These are phyloP conservation scores for Hansenula lynferdii DNA, from an alignment of 1,139 yeast genomes.

Conservation along the genomic window DNA sequence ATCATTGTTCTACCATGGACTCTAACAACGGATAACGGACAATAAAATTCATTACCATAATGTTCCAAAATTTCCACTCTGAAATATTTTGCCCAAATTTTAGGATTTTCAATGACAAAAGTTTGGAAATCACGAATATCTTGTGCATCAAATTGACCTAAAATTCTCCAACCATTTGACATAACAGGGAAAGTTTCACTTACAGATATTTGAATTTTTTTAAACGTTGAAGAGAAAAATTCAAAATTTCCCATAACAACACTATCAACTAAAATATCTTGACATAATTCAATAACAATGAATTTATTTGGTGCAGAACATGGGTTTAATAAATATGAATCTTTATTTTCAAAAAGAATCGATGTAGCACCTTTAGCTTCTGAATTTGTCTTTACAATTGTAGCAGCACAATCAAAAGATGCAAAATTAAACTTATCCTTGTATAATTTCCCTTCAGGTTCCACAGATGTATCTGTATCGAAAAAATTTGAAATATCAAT, in stretches of 20 bases:
- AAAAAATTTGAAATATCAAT: conserved; percentile 17
- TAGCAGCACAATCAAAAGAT: conserved; percentile 91
- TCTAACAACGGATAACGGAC: conserved; percentile 78
- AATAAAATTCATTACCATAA: conserved; percentile 85
- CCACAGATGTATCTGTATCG: conserved; percentile 9
- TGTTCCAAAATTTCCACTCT: conserved; percentile 71
- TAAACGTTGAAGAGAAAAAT: conserved; percentile 84
- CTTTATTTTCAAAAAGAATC: conserved; percentile 77
- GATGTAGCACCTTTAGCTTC: conserved; percentile 82
- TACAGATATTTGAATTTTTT: conserved; percentile 60
- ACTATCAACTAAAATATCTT: conserved; percentile 79
- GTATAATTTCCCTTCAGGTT: conserved; percentile 53
- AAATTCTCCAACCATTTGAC: conserved; percentile 55
- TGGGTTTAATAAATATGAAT: conserved; percentile 74
- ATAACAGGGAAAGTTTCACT: conserved; percentile 72
- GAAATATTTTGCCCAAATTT: conserved; percentile 85
- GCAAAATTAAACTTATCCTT: conserved; percentile 87
- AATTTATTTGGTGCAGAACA: conserved; percentile 69
- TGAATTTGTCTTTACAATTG: conserved; percentile 75
- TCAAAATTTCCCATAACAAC: conserved; percentile 83
- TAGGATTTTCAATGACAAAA: conserved; percentile 68
- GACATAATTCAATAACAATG: conserved; percentile 81
- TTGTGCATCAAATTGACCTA: conserved; percentile 76
- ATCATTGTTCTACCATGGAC: conserved; percentile 96
- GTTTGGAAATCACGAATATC: conserved; percentile 69